These are phyloP conservation scores for Aphanomyces invadans DNA, from an alignment of 352 stramenopile species.

Conservation along the genomic window DNA sequence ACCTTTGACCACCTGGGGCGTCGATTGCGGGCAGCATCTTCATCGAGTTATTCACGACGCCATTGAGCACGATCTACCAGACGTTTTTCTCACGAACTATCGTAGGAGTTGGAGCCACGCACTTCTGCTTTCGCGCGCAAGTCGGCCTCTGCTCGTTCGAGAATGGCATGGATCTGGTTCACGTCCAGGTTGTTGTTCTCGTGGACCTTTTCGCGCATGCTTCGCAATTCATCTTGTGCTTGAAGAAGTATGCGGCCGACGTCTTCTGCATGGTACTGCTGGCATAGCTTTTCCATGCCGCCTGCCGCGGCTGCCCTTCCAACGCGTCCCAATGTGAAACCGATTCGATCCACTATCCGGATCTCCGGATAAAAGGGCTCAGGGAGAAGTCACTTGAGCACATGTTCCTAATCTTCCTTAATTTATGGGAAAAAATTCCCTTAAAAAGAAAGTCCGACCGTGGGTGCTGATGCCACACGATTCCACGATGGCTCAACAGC, in stretches of 20 bases:
- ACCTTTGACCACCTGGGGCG: slow-evolving; percentile 2
- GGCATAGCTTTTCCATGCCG: slow-evolving; percentile 62
- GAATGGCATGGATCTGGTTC: slow-evolving; percentile 53
- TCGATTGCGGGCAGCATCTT: slow-evolving; percentile 22
- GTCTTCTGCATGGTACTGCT: slow-evolving; percentile 77
- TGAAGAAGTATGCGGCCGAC: slow-evolving; percentile 71
- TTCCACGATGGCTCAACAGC: too few relatives aligned
- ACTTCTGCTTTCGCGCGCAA: slow-evolving; percentile 68
- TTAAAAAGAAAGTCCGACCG: too few relatives aligned
- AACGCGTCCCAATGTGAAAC: background rate
- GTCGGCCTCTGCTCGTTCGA: slow-evolving; percentile 59
- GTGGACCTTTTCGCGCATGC: slow-evolving; percentile 64
- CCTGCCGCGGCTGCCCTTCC: background rate
- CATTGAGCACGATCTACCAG: slow-evolving; percentile 47
- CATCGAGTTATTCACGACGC: slow-evolving; percentile 42
- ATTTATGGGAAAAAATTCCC: too few relatives aligned
- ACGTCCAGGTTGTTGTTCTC: slow-evolving; percentile 29
- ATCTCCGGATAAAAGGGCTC: background rate
- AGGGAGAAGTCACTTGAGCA: too few relatives aligned
- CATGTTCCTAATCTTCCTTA: too few relatives aligned
- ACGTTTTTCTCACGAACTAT: too few relatives aligned
- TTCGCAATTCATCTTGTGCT: slow-evolving; percentile 69
- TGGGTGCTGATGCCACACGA: too few relatives aligned
- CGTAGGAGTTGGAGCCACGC: background rate
- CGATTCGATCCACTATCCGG: background rate